These are phyloP conservation scores for Insectozyma bohioensis DNA, from an alignment of 1,139 yeast genomes.

Conservation along the genomic window DNA sequence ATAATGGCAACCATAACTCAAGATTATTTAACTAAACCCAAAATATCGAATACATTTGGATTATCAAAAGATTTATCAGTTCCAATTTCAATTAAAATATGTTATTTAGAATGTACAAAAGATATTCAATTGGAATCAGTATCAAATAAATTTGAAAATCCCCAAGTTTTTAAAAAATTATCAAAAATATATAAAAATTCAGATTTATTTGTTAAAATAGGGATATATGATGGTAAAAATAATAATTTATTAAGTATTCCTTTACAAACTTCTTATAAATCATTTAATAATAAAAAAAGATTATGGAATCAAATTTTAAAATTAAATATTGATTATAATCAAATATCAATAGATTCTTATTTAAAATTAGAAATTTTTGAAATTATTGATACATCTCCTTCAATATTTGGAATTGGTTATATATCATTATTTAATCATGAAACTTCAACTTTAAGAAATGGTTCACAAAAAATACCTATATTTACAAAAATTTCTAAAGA, in stretches of 20 bases:
- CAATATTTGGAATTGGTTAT: slow-evolving; percentile 59
- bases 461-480: slow-evolving; percentile 39
- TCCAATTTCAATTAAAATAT: slow-evolving; percentile 43
- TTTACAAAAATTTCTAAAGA: slow-evolving; percentile 9
- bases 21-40: slow-evolving; percentile 7
- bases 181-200: slow-evolving; percentile 54
- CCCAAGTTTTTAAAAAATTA: slow-evolving; percentile 47
- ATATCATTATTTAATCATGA: slow-evolving; percentile 55
- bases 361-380: slow-evolving; percentile 69
- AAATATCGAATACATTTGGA: slow-evolving; percentile 60
- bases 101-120: slow-evolving; percentile 29
- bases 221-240: slow-evolving; percentile 54
- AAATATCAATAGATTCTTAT: slow-evolving; percentile 61
- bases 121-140: slow-evolving; percentile 39
- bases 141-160: slow-evolving; percentile 57
- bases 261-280: slow-evolving; percentile 61
- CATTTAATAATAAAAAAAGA: slow-evolving; percentile 49
- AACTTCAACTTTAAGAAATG: slow-evolving; percentile 32
- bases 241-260: slow-evolving; percentile 67
- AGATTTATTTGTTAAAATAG: slow-evolving; percentile 63
- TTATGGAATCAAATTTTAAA: slow-evolving; percentile 60
- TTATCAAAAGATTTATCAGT: slow-evolving; percentile 68
- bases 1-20: slow-evolving; percentile 5
- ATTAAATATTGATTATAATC: slow-evolving; percentile 69
- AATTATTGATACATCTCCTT: slow-evolving; percentile 50